Evolutionary conservation across 2,329 filamentous ascomycete species (phyloP), one percentile per base, ranked within the genome.

Genomic region (Colletotrichum incanum): DNA sequence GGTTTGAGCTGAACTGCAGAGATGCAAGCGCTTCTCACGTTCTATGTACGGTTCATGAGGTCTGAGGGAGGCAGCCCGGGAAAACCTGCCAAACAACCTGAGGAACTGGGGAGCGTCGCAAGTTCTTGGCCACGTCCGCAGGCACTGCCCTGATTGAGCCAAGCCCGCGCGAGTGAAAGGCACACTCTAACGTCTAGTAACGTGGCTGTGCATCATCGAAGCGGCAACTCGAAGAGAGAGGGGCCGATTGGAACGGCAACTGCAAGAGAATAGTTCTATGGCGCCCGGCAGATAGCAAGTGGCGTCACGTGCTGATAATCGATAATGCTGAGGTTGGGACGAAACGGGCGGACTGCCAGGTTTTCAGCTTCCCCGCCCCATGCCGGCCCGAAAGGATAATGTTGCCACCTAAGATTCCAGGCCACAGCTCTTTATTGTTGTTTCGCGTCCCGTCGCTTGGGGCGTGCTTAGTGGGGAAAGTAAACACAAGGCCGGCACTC

Each of bases 31-130:
- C 70, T 60, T 55, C 56, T 64, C 66, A 59, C 54, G 39, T 65
- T 72, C 52, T 37, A 72, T 70, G 70, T 72, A 72, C 60, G 54
- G 47, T 60, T 65, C 70, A 65, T 69, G 65, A 49, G 45, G 59
- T 60, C 65, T 34, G 59, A 59, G 70, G 70, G 70, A 72, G 70
- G 70, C 70, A 72, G 70, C 70, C 70, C 70, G 70, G 59, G 70
- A 65, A 72, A 72, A 72, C 66, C 65, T 72, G 60, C 70, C 66
- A 55, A 60, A 34, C 16, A 16, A 41, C 45, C 20, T 52, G 9
- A 55, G 60, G 14, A 55, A 54, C 43, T 23, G 50, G 47, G 49
- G 34, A 55, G 59, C 62, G 70, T 70, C 70, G 54, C 69, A 69
- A 65, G 69, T 64, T 72, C 59, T 72, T 72, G 65, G 70, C 65